Evolutionary conservation across 2,329 filamentous ascomycete genomes (phyloP), one percentile per base, ranked within the genome.

Genomic region (Ceratocystis colombiana): DNA sequence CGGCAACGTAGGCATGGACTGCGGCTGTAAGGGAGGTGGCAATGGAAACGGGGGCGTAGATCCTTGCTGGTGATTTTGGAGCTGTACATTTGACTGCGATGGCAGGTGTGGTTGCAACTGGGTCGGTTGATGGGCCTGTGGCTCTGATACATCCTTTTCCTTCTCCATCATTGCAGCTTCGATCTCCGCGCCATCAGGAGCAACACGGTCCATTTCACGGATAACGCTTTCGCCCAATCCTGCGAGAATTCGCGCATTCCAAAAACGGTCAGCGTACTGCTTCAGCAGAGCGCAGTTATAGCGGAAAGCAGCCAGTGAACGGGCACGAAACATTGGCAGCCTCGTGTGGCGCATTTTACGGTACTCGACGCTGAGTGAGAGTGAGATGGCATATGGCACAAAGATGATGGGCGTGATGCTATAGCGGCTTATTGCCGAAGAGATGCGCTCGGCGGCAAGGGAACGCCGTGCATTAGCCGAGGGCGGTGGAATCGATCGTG

Each of bases 331-430:
- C 77, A 84, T 81, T 1, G 83, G 79, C 0, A 85, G 74, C 12
- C 79, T 79, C 66, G 82, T 84, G 69, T 85, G 81, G 1, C 84
- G 78, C 82, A 86, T 84, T 71, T 86, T 85, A 57, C 82, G 79
- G 69, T 86, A 87, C 12, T 82, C 80, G 0, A 86, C 82, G 61
- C 82, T 84, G 0, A 87, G 76, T 0, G 84, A 81, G 0, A 87
- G 77, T 0, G 83, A 84, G 0, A 86, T 77, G 0, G 82, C 83
- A 66, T 86, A 87, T 0, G 84, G 83, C 0, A 87, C 77, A 67
- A 86, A 81, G 0, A 84, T 83, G 41, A 85, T 76, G 0, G 82
- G 77, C 44, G 79, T 79, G 15, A 80, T 74, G 20, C 79, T 78
- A 57, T 84, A 80, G 4, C 79, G 76, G 17, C 77, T 77, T 1